Evolutionary conservation across 305 asterid genomes (phyloP).

Genomic region (Vinca major): DNA sequence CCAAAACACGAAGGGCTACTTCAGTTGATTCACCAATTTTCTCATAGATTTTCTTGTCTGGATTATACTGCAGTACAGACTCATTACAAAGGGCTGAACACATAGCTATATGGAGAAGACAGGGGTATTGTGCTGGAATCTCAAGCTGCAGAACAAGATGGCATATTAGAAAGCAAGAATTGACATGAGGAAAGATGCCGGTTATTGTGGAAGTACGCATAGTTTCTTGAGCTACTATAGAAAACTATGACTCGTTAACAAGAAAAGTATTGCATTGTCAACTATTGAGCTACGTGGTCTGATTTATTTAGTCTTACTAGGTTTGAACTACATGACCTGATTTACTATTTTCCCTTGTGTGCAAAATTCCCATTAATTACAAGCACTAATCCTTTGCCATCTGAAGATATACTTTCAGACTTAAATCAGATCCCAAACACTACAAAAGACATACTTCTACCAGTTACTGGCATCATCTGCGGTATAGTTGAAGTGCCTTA

Average conservation of each 20-base stretch:
- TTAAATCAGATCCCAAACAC: not conserved
- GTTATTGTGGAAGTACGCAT: not conserved
- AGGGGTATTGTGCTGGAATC: constrained; percentile 74
- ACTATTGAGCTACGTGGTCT: too few relatives aligned
- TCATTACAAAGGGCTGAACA: constrained; percentile 98
- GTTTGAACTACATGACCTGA: too few relatives aligned
- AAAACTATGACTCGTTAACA: not conserved
- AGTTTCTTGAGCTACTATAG: not conserved
- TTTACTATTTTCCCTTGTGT: not conserved
- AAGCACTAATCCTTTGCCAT: constrained; percentile 2
- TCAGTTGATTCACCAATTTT: constrained; percentile 99
- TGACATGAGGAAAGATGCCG: constrained; percentile 4
- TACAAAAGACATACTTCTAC: not conserved
- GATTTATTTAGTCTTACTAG: not conserved
- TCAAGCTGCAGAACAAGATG: constrained; percentile 69
- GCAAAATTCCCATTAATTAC: constrained; percentile 1
- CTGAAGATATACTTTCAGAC: not conserved
- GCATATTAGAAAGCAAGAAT: constrained; percentile 11
- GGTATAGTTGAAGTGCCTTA: not conserved
- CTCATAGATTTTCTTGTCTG: constrained; percentile 84
- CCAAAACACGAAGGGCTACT: constrained; percentile 95
- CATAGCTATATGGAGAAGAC: constrained; percentile 95
- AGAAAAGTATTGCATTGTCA: not conserved
- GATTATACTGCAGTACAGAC: constrained; percentile 86
- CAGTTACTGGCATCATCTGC: not conserved